Conservation (phyloP, 2,329 filamentous ascomycete genomes). For the Fusarium sambucinum region DNA sequence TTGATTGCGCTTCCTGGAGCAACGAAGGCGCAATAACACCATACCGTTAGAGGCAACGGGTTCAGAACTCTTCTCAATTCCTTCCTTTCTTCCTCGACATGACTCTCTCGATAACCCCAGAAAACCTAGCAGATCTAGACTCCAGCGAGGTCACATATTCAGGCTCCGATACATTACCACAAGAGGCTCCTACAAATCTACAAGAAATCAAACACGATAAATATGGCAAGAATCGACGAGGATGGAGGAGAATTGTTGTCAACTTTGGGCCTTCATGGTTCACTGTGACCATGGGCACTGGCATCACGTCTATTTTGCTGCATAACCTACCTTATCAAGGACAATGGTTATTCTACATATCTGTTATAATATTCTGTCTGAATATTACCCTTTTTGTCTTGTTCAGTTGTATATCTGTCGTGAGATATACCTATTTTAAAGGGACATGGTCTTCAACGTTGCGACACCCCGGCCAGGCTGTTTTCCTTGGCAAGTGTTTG, state of each 20-base stretch:
- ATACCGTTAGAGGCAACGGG: neutral
- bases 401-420: slow-evolving; percentile 62
- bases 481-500: slow-evolving; percentile 23
- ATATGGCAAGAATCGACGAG: slow-evolving; percentile 2
- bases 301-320: slow-evolving; percentile 70
- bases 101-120: neutral
- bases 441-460: slow-evolving; percentile 72
- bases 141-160: slow-evolving; percentile 22
- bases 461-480: slow-evolving; percentile 69
- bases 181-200: too few species aligned
- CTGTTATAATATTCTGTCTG: slow-evolving; percentile 66
- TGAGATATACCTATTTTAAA: slow-evolving; percentile 71
- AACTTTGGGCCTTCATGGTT: slow-evolving; percentile 48
- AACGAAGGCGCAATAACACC: neutral
- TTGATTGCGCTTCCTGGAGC: neutral
- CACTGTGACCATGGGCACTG: slow-evolving; percentile 71
- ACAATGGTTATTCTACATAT: slow-evolving; percentile 66
- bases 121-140: slow-evolving; percentile 8
- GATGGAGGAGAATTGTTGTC: slow-evolving; percentile 34
- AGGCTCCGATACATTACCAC: slow-evolving; percentile 6
- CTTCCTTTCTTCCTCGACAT: slow-evolving; percentile 5
- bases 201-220: neutral
- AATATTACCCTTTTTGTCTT: slow-evolving; percentile 66
- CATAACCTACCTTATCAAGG: slow-evolving; percentile 69
- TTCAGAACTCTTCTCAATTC: neutral